phyloP scores from a whole-genome alignment of 352 stramenopile species.

The Pythium periplocum region DNA sequence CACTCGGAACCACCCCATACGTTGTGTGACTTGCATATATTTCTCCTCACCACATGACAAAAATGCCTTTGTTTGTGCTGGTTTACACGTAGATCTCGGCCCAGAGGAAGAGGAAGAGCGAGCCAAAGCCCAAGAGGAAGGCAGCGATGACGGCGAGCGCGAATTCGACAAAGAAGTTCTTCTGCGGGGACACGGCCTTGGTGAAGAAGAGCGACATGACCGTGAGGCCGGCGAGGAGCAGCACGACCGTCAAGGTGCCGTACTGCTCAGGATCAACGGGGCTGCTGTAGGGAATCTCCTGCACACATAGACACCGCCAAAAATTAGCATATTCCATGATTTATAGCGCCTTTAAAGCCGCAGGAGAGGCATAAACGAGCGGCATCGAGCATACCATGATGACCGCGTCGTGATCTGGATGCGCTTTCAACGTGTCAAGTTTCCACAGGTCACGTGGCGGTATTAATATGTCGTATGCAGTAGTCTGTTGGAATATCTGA shows the following conservation, averaged over 20 bases:
- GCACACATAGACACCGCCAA: background rate
- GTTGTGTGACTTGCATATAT: too few species aligned
- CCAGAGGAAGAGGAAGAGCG: constrained; percentile 86
- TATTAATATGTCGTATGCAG: background rate
- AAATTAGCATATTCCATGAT: too few species aligned
- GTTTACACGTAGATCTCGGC: constrained; percentile 84
- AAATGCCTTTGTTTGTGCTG: background rate
- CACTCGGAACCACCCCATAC: too few species aligned
- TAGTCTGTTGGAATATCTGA: constrained; percentile 8
- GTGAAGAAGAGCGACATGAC: constrained; percentile 85
- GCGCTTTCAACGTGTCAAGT: constrained; percentile 21
- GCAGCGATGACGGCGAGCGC: constrained; percentile 58
- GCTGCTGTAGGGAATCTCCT: constrained; percentile 83
- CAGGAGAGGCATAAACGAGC: too few species aligned
- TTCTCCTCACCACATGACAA: too few species aligned
- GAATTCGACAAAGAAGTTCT: constrained; percentile 72
- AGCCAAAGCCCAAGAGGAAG: constrained; percentile 72
- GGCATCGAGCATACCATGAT: too few species aligned
- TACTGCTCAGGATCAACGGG: constrained; percentile 69
- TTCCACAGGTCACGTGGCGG: constrained; percentile 6
- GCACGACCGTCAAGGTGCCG: constrained; percentile 46
- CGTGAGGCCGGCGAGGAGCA: constrained; percentile 65
- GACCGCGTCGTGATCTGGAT: background rate
- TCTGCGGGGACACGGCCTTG: constrained; percentile 63
- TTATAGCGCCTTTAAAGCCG: too few species aligned